Evolutionary conservation across 1,139 yeast genomes (phyloP).

Genomic region (Lodderomyces theae): DNA sequence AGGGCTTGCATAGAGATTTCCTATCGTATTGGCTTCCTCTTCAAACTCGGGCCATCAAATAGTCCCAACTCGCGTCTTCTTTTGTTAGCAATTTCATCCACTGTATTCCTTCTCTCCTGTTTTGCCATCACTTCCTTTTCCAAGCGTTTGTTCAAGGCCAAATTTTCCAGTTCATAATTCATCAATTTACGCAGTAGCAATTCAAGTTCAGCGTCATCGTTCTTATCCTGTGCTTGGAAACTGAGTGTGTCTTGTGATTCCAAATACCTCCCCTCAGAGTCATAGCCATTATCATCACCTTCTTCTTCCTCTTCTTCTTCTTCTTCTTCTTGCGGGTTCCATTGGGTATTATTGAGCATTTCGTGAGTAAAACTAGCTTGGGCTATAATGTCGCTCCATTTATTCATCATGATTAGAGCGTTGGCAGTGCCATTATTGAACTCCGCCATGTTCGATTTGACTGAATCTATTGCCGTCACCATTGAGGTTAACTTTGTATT

Average conservation of each 20-base stretch:
- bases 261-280: no score
- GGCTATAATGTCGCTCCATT: slow-evolving; percentile 46
- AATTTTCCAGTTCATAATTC: slow-evolving; percentile 28
- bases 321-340: slow-evolving; percentile 29
- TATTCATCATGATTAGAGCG: slow-evolving; percentile 38
- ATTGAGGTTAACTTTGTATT: slow-evolving; percentile 31
- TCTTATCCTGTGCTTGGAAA: slow-evolving; percentile 6
- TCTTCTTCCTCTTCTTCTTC: slow-evolving; percentile 18
- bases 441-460: slow-evolving; percentile 28
- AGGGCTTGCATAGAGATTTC: no score
- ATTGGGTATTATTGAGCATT: slow-evolving; percentile 29
- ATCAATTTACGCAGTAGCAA: slow-evolving; percentile 25
- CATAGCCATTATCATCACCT: slow-evolving; percentile 26
- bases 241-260: slow-evolving; percentile 8
- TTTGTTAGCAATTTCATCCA: slow-evolving; percentile 17
- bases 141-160: slow-evolving; percentile 25
- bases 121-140: slow-evolving; percentile 23
- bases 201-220: slow-evolving; percentile 22
- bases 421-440: slow-evolving; percentile 33
- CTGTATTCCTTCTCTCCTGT: slow-evolving; percentile 15
- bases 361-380: slow-evolving; percentile 46
- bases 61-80: slow-evolving; percentile 29
- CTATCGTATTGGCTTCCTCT: background rate
- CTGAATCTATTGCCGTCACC: slow-evolving; percentile 26
- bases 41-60: background rate